Evolutionary conservation across 2,329 filamentous ascomycete genomes (phyloP), one percentile per base, ranked within the genome.

Genomic region (Epichloe gansuensis): DNA sequence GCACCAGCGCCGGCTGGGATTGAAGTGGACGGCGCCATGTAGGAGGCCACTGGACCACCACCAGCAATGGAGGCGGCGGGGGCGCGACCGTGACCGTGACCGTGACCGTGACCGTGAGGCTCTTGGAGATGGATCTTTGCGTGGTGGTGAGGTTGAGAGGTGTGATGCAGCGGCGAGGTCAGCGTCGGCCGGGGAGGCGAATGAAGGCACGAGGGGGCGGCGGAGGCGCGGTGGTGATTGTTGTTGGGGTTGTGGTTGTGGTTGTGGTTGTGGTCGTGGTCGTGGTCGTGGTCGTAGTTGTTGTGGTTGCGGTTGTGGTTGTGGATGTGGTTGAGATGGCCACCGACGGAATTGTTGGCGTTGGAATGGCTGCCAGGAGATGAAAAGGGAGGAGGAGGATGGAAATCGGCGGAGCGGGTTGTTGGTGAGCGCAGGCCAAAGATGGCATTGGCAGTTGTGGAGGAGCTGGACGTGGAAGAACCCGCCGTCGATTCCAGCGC

Each of bases 351-450:
- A 60, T 54, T 63, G 59, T 55, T 55, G 53, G 56, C 55, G 58
- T 58, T 59, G 61, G 59, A 55, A 58, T 55, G 63, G 55, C 61
- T 60, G 57, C 61, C 63, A 36, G 56, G 64, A 56, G 61, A 59
- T 46, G 62, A 55, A 57, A 62, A 65, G 56, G 61, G 59, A 59
- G 61, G 60, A 50, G 62, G 57, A 50, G 61, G 57, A 56, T 64
- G 64, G 50, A 68, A 72, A 57, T 73, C 70, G 57, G 68, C 53
- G 50, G 52, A 43, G 49, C 46, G 45, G 52, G 73, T 71, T 56
- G 74, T 73, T 54, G 74, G 73, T 54, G 74, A 77, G 62, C 74
- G 70, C 64, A 76, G 64, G 62, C 65, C 72, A 63, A 76, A 75
- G 64, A 64, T 63, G 54, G 44, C 44, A 38, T 17, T 47, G 47